Base-by-base conservation (phyloP, 352 stramenopile genomes). In the Globisporangium sylvaticum region DNA sequence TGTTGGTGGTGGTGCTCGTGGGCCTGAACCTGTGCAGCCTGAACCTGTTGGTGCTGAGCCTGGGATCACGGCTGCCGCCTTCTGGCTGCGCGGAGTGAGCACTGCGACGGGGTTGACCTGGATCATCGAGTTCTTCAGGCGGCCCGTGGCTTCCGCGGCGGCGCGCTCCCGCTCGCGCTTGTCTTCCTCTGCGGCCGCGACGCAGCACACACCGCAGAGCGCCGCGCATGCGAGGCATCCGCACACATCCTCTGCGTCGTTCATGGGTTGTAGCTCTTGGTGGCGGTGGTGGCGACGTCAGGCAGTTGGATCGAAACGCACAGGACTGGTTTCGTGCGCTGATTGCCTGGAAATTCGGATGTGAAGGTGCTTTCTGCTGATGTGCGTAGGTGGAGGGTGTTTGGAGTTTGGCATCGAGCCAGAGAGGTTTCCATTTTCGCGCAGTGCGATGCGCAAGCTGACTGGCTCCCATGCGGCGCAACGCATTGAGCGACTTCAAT, bases 181-280 rank as follows among this genome's bases (percentile, higher is more conserved):
- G 68, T 90, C 86, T 72, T 94, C 83, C 67, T 94, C 86, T 0
- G 84, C 86, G 18, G 86, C 86, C 6, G 84, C 86, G 3, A 91
- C 86, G 57, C 79, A 91, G 68, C 86, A 92, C 1, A 94, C 81
- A 22, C 83, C 83, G 18, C 86, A 94, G 37, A 94, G 79, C 39
- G 80, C 82, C 0, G 80, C 75, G 52, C 86, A 94, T n/a, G 74
- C 79, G 22, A 94, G 71, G 48, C 86, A 91, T 1, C 86, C 83
- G 73, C 84, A 94, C 54, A 90, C 68, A 61, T 94, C 83, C 72
- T 92, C 86, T 6, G 79, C 73, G 46, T 92, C 83, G 74, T 83
- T 91, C 86, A 94, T 94, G 29, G 29, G 15, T 44, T 71, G n/a
- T 24, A 56, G 9, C 3, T 37, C 10, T 48, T 64, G 27, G 4